A percentile compares a stretch with the other conserved stretches of the same genome.
Conservation (phyloP, 2,329 filamentous ascomycete genomes). For the Tolypocladium capitatum region DNA sequence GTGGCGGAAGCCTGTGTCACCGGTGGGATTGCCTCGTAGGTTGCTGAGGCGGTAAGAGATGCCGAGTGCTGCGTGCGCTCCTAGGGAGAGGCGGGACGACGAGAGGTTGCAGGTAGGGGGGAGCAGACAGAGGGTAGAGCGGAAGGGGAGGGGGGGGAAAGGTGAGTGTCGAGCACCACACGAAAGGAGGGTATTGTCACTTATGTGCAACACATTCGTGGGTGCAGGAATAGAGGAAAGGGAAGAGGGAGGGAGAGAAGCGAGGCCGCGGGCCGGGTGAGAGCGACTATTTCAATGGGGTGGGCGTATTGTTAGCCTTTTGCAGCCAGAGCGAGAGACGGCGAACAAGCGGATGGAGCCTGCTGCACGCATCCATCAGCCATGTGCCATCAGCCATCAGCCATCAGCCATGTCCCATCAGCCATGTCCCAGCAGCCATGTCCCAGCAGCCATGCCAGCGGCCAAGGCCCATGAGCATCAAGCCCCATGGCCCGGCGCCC, state of each 20-base stretch:
- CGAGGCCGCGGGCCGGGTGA: constrained; percentile 14
- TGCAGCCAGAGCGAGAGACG: neutral
- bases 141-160: constrained; percentile 9
- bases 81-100: constrained; percentile 1
- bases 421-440: neutral
- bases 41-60: constrained; percentile 1
- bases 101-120: neutral
- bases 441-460: too few relatives aligned
- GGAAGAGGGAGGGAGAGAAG: constrained; percentile 12
- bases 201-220: constrained; percentile 35
- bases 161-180: constrained; percentile 29
- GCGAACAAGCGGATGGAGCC: neutral
- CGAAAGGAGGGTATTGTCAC: constrained; percentile 29
- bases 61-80: neutral
- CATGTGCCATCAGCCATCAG: neutral
- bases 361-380: neutral
- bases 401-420: neutral
- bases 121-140: constrained; percentile 4
- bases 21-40: too few relatives aligned
- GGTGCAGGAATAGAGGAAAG: constrained; percentile 26
- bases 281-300: constrained; percentile 26
- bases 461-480: too few relatives aligned
- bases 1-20: constrained; percentile 1
- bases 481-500: too few relatives aligned
- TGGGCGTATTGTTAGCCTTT: neutral